Base-by-base conservation (phyloP, 2,329 filamentous ascomycete genomes). In the Talaromyces sp. region DNA sequence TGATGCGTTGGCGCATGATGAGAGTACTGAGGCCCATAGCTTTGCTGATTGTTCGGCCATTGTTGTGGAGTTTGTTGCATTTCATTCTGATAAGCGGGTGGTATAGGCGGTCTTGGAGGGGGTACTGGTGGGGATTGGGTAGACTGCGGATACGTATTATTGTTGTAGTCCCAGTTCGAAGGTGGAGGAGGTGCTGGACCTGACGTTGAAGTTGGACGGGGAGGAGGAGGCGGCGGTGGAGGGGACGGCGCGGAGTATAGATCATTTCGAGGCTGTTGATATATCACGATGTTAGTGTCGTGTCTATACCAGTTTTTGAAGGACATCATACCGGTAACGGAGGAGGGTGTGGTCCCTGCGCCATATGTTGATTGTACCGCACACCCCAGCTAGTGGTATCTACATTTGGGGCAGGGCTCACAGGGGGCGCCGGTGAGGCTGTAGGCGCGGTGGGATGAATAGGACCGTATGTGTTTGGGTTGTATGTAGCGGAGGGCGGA, bases 321-420 rank as follows among this genome's bases (percentile, higher is more conserved):
- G 15, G 56, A n/a, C 22, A 59, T 47, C 64, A 67, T 72, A 79
- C 78, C 13, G 78, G 78, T 25, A 80, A 70, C 29, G 78, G 72
- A 36, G 72, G 75, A 25, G 76, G 77, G 43, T 73, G 71, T 27
- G 69, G 61, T 10, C 38, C 61, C 22, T 63, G 60, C 27, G 60
- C 47, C n/a, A 45, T 68, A 63, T 74, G 61, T 17, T 70, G 75
- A 65, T 79, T 80, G 67, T 79, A 81, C 62, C 76, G 75, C 54
- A 81, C 79, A 29, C 80, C 80, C 80, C 80, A 82, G 17, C 70
- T 70, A 17, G 76, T 73, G 15, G 77, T 77, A 68, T 80, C 76
- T 25, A 71, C 40, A 40, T 64, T 51, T 63, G 54, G 61, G 58
- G 66, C 69, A 27, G 69, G 58, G 11, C 66, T 67, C 8, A 70